phyloP scores from a whole-genome alignment of 1,284 basidiomycete species.

The Trametes versicolor region DNA sequence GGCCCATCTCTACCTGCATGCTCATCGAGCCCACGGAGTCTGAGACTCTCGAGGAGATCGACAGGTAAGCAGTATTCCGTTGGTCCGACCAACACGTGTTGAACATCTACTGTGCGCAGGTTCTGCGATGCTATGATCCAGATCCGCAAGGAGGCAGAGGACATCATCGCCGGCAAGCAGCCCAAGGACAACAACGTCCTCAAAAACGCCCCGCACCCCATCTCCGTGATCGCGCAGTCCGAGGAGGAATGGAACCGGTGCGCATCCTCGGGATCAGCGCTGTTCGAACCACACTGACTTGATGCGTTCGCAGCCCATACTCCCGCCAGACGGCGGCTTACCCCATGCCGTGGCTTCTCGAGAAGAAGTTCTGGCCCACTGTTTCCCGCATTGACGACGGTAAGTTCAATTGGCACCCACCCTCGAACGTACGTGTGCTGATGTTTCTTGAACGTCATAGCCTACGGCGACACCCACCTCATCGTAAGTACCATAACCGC shows the following conservation, averaged over 20 bases:
- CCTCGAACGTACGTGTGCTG: conserved; percentile 1
- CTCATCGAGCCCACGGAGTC: conserved; percentile 96
- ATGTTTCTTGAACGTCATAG: conserved; percentile 47
- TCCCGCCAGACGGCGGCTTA: conserved; percentile 87
- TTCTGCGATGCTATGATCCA: conserved; percentile 98
- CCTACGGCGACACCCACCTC: conserved; percentile 85
- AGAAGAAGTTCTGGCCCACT: conserved; percentile 95
- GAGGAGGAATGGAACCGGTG: conserved; percentile 88
- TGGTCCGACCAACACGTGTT: neutral
- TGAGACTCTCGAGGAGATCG: conserved; percentile 90
- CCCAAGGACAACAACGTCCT: conserved; percentile 91
- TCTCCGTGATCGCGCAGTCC: conserved; percentile 74
- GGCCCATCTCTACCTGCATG: conserved; percentile 96
- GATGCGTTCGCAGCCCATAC: conserved; percentile 70
- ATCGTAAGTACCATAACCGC: conserved; percentile 62
- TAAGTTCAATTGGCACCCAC: conserved; percentile 48
- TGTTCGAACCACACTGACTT: conserved; percentile 9
- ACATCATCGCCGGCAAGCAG: conserved; percentile 87
- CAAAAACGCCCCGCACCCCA: conserved; percentile 94
- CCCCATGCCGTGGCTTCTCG: conserved; percentile 80
- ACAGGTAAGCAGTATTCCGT: conserved; percentile 59
- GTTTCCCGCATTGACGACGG: conserved; percentile 93
- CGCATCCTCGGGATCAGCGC: conserved; percentile 36
- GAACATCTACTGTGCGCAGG: conserved; percentile 47
- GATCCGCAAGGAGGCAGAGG: conserved; percentile 92